Base-by-base conservation (phyloP, 1,284 basidiomycete species). In the Hymenochaete sp. region DNA sequence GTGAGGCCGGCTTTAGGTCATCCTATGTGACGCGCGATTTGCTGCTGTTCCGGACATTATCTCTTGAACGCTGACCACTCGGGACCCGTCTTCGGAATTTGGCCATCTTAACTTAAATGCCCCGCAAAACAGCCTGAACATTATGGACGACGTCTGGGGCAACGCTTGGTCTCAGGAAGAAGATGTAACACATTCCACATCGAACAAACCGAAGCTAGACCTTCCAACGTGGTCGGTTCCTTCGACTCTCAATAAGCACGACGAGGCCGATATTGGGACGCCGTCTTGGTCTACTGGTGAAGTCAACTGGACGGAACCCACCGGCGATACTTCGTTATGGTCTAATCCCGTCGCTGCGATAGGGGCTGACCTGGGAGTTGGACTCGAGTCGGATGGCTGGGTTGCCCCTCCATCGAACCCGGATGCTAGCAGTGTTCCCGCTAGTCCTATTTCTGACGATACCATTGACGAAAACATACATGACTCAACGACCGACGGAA, bases 101-200 rank as follows among this genome's bases (percentile, higher is more conserved):
- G n/a, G n/a, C n/a, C n/a, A n/a, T n/a, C n/a, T n/a, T n/a, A n/a
- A n/a, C n/a, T n/a, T n/a, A n/a, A n/a, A n/a, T n/a, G n/a, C n/a
- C n/a, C n/a, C n/a, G n/a, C n/a, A n/a, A n/a, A n/a, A n/a, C n/a
- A n/a, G n/a, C n/a, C n/a, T n/a, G n/a, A 38, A n/a, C 24, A 31
- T 35, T 13, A 51, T 51, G 49, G 49, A 51, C 32, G 49, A 51
- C 32, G 40, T 47, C 14, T 51, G 45, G 45, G 41, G 41, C 24
- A 51, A 47, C 44, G 49, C 49, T 10, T 51, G 49, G 49, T 47
- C 49, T 14, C 42, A 44, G 22, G 49, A 47, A 26, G 37, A 51
- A 16, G 39, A 45, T 28, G 38, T 49, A 25, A 29, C 47, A 8
- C 35, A 39, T 19, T 42, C 18, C 19, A 33, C 24, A 16, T 35